phyloP scores from a whole-genome alignment of 1,139 yeast genomes.

The Taphrina populina region DNA sequence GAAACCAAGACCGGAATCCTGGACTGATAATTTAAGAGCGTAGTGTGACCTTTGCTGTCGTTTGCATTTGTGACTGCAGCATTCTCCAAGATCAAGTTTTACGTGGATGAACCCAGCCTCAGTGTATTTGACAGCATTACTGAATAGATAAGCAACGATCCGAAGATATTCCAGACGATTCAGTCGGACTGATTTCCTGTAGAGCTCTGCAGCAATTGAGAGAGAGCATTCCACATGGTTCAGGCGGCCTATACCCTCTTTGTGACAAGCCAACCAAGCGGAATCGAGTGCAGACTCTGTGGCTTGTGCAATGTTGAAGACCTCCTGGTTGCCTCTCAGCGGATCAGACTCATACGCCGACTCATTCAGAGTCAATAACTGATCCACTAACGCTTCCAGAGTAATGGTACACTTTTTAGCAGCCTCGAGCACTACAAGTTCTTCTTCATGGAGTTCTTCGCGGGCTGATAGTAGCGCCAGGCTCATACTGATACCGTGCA shows the following conservation, averaged over 20 bases:
- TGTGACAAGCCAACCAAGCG: constrained; percentile 11
- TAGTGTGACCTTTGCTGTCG: neutral
- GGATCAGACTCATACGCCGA: neutral
- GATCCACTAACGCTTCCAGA: constrained; percentile 18
- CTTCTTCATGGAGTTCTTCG: constrained; percentile 4
- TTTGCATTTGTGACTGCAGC: constrained; percentile 3
- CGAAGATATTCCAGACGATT: constrained; percentile 53
- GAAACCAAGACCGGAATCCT: constrained; percentile 79
- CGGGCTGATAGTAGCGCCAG: constrained; percentile 9
- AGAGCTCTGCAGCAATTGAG: neutral
- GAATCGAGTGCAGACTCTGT: constrained; percentile 14
- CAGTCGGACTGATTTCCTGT: neutral
- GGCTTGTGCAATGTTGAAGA: constrained; percentile 1
- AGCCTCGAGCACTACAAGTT: constrained; percentile 1
- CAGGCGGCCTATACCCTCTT: no score
- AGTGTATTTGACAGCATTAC: constrained; percentile 84
- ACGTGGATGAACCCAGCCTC: constrained; percentile 61
- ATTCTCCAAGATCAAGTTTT: neutral
- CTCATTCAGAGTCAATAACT: constrained; percentile 1
- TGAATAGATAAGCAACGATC: constrained; percentile 78
- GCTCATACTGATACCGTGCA: constrained; percentile 27
- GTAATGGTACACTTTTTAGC: constrained; percentile 15
- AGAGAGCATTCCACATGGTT: constrained; percentile 12
- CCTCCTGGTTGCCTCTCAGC: neutral
- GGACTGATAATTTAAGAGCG: constrained; percentile 63